Base-by-base conservation (phyloP, 768 basidiomycete species). In the Solioccasus polychromus region DNA sequence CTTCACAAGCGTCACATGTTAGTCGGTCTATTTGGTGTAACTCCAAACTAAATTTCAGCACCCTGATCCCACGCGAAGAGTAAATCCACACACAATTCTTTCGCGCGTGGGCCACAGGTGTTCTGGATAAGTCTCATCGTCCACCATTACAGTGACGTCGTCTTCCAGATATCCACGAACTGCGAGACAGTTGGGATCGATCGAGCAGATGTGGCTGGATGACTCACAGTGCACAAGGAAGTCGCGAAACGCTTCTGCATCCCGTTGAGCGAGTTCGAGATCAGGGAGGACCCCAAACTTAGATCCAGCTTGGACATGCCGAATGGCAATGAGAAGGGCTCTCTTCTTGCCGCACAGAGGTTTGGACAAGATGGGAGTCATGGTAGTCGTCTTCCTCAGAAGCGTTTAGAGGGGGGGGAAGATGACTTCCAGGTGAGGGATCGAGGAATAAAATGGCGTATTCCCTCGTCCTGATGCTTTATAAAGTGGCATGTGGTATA, bases 61-160 rank as follows among this genome's bases (percentile, higher is more conserved):
- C n/a, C n/a, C 11, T 42, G 31, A 20, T 4, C 19, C 2, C 1
- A 7, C 10, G 5, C 1, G 22, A 17, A 20, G 34, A 5, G 32
- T 3, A 26, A 37, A 23, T 9, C 0, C 2, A 58, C 72, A 35
- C 44, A 78, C 78, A 36, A 81, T 74, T 18, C 71, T 79, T 3
- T 47, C 52, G 17, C 55, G 54, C 0, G 74, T 79, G 1, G 78
- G 79, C 54, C 67, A 65, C 0, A 59, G 46, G 25, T 71, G 42
- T 11, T 58, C 24, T 3, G 67, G 57, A 17, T 66, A 57, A 5
- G 1, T 6, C 7, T 17, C 20, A 5, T 60, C 51, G 45, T 82
- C 79, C 8, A 74, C 60, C 39, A 82, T 68, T 0, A 74, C 51
- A 0, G 61, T 68, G 28, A 80, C 69, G 39, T 79, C 66, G 12